A percentile compares a stretch with the other conserved stretches of the same genome.
These are phyloP conservation scores for Hebeloma cylindrosporum DNA, from an alignment of 768 basidiomycete genomes.

Conservation along the genomic window DNA sequence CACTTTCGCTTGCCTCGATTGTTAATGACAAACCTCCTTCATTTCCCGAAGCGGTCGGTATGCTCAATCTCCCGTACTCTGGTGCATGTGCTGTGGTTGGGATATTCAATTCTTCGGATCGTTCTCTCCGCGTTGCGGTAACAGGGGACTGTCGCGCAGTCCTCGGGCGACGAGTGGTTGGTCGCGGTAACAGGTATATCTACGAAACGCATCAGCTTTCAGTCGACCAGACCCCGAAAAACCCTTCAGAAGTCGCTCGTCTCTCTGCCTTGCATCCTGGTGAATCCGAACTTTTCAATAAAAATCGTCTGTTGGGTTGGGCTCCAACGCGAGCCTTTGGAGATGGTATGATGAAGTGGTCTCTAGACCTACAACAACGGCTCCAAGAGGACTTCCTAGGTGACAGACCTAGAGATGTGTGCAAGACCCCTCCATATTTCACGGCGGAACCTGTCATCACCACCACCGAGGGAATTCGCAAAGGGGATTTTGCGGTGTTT, in stretches of 20 bases:
- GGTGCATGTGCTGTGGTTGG: slow-evolving; percentile 47
- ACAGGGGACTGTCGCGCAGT: slow-evolving; percentile 52
- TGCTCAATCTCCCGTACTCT: slow-evolving; percentile 34
- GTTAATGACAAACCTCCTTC: background rate
- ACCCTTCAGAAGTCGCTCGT: slow-evolving; percentile 38
- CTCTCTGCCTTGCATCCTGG: slow-evolving; percentile 38
- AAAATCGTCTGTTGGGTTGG: slow-evolving; percentile 41
- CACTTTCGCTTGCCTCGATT: slow-evolving; percentile 6
- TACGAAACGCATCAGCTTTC: slow-evolving; percentile 44
- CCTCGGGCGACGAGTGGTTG: slow-evolving; percentile 38
- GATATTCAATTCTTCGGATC: slow-evolving; percentile 41
- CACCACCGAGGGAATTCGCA: slow-evolving; percentile 33
- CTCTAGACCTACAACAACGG: background rate
- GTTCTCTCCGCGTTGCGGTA: slow-evolving; percentile 40
- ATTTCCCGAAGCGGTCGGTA: slow-evolving; percentile 21
- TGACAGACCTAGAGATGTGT: slow-evolving; percentile 26
- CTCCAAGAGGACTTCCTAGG: slow-evolving; percentile 30
- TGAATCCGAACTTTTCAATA: slow-evolving; percentile 34
- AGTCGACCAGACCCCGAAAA: slow-evolving; percentile 39
- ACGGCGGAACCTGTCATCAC: slow-evolving; percentile 56
- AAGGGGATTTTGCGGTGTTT: slow-evolving; percentile 57
- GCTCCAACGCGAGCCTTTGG: slow-evolving; percentile 66
- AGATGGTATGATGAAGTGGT: slow-evolving; percentile 53
- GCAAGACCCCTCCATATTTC: slow-evolving; percentile 54
- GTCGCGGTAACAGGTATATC: slow-evolving; percentile 11